These are phyloP conservation scores for Fusarium subtropicale DNA, from an alignment of 2,329 filamentous ascomycete species.

Conservation along the genomic window DNA sequence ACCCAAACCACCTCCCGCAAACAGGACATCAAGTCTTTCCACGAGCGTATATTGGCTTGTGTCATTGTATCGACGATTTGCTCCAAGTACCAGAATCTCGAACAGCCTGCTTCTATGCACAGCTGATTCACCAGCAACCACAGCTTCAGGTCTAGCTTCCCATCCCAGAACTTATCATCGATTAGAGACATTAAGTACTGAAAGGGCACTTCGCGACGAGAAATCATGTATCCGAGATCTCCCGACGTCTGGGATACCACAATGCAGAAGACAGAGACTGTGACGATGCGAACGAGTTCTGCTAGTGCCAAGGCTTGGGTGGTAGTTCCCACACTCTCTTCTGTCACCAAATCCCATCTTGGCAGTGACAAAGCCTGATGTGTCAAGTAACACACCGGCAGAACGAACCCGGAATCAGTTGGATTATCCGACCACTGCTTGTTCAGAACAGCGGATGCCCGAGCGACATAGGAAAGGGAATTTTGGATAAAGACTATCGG, in stretches of 20 bases:
- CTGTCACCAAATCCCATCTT: neutral
- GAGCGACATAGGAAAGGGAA: constrained; percentile 1
- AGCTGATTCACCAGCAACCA: constrained; percentile 33
- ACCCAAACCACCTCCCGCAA: constrained; percentile 27
- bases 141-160: constrained; percentile 10
- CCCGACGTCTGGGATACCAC: constrained; percentile 30
- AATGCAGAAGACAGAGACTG: constrained; percentile 13
- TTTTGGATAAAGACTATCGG: neutral
- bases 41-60: neutral
- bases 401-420: constrained; percentile 17
- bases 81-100: constrained; percentile 20
- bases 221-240: constrained; percentile 16
- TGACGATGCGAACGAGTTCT: constrained; percentile 30
- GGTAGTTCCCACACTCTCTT: neutral
- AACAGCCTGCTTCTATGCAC: constrained; percentile 6
- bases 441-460: constrained; percentile 18
- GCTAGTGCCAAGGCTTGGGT: neutral
- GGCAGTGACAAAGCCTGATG: constrained; percentile 29
- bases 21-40: constrained; percentile 15
- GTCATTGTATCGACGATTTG: constrained; percentile 10
- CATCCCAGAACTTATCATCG: constrained; percentile 1
- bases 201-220: neutral
- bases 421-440: neutral
- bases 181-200: neutral
- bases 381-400: constrained; percentile 23